Base-by-base conservation (phyloP, 306 rosid genomes). In the Fragaria ananassa region DNA sequence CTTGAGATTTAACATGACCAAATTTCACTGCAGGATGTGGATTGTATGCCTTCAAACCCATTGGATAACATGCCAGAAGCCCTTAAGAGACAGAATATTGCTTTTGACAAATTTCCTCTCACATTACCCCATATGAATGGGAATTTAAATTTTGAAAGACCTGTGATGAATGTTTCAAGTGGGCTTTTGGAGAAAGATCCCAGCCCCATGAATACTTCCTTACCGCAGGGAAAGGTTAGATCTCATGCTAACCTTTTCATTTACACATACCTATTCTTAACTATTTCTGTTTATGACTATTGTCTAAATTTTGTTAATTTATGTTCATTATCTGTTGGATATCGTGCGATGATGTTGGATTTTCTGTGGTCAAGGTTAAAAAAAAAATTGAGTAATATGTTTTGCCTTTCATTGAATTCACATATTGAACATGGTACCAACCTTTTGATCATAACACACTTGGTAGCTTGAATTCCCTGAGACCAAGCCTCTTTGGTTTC, bases 41-140 rank as follows among this genome's bases (percentile, higher is more conserved):
- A 92, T 88, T 92, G 97, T 85, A 92, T 92, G 97, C 97, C 97
- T 65, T 74, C 68, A 75, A 87, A 88, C 81, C 97, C 90, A 46
- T 80, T 83, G 86, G 93, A 92, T 66, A 88, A 88, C 76, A 84
- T 88, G 90, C 96, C 97, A 49, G 96, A 87, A 86, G 85, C 89
- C 80, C 84, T 88, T 58, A 90, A 86, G 86, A 54, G 86, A 78
- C 90, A 85, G 75, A 74, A 64, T 23, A 62, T 79, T 83, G 47
- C 82, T 34, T 35, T 58, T 68, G 81, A 81, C 68, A 86, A 70
- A 72, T 81, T 84, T 65, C 71, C 85, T 74, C 78, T 77, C 58
- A 70, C 81, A 81, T 81, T 76, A 77, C 73, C 83, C 37, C 88
- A 80, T 71, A 74, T 83, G 71, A 84, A 78, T 60, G 89, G 86